Base-by-base conservation (phyloP, 2,329 filamentous ascomycete genomes). In the Penicillium sp. region DNA sequence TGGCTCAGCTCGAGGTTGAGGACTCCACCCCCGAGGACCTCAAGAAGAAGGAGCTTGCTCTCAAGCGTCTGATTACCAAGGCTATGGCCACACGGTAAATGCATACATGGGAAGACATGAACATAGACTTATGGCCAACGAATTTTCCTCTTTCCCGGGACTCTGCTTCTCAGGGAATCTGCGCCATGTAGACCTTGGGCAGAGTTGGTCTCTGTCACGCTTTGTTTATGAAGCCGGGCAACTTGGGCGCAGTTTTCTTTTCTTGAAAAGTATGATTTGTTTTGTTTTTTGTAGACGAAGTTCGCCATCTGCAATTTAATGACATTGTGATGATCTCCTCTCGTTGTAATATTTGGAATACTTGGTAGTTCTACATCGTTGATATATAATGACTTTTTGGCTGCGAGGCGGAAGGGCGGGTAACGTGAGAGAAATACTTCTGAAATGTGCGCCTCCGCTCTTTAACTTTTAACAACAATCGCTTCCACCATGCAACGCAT, bases 31-130 rank as follows among this genome's bases (percentile, higher is more conserved):
- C 92, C 61, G 96, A 99, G 71, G 94, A 99, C 77, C 84, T 99
- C 70, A 97, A 96, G 91, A 97, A 97, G 91, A 96, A 97, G 89
- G 94, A 99, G 86, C 84, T 99, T 68, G 92, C 92, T 61, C 86
- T 99, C 66, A 99, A 97, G 91, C 86, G 94, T 75, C 86, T 96
- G 70, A 93, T 99, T 72, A 99, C 94, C 81, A 99, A 97, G 89
- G 93, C 90, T 72, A 96, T 96, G 91, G 88, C 91, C 66, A 93
- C 91, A 75, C 88, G 91, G 80, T 96, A 93, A 87, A 77, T 57
- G 55, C 49, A 74, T 57, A 51, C 39, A 52, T 56, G 47, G 42
- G 50, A 52, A 57, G 58, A 60, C 53, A 64, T 68, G 65, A 66
- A 66, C 64, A 68, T 68, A 67, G 61, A 63, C 44, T 59, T 56